Conservation (phyloP, 768 basidiomycete species). For the Artomyces pyxidatus region DNA sequence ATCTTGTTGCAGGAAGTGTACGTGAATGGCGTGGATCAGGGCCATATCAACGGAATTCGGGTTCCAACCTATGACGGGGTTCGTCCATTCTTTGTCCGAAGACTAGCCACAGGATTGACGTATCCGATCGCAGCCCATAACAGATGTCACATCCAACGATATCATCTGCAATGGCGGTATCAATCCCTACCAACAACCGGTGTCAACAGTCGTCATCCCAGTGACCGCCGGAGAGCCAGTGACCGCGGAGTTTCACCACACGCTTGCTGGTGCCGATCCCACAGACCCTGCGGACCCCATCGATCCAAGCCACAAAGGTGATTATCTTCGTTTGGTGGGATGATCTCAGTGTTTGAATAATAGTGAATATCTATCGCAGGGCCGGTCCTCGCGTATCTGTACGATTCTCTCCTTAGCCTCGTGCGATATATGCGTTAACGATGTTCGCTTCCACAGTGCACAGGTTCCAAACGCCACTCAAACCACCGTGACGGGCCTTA, state of each 20-base stretch:
- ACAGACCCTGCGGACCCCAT: conserved; percentile 41
- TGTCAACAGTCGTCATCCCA: conserved; percentile 36
- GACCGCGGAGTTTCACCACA: conserved; percentile 47
- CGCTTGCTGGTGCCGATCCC: conserved; percentile 35
- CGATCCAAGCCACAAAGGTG: conserved; percentile 44
- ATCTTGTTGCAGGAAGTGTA: conserved; percentile 37
- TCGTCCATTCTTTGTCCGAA: conserved; percentile 16
- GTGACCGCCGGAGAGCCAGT: conserved; percentile 46
- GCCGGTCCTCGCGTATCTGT: conserved; percentile 45
- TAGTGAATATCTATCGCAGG: too few species aligned
- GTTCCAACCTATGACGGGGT: conserved; percentile 42
- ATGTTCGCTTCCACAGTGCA: conserved; percentile 27
- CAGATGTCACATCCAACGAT: conserved; percentile 45
- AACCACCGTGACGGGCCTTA: conserved; percentile 34
- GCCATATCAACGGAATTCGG: conserved; percentile 36
- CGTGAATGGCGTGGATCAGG: conserved; percentile 45
- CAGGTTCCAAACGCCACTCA: conserved; percentile 38
- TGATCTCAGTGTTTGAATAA: too few species aligned
- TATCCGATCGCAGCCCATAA: conserved; percentile 36
- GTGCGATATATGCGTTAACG: background rate
- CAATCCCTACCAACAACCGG: conserved; percentile 42
- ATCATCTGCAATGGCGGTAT: conserved; percentile 54
- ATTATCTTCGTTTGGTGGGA: too few species aligned
- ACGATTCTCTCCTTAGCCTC: conserved; percentile 17
- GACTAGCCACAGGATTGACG: background rate